Conservation (phyloP, 2,329 filamentous ascomycete genomes). For the Penicillium sp. region DNA sequence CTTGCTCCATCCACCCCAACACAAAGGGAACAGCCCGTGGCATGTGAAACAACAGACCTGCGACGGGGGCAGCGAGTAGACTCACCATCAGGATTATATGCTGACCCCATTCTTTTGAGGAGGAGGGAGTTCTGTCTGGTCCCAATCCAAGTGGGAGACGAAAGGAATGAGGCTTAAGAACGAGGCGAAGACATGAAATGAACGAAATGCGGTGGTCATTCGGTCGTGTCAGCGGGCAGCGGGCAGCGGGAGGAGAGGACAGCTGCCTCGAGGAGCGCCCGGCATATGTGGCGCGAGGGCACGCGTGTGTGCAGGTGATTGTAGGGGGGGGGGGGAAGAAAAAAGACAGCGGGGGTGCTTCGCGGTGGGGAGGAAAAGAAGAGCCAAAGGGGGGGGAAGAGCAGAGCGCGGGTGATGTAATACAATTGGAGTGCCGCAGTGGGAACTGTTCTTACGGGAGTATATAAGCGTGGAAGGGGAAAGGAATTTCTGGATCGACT, state of each 20-base stretch:
- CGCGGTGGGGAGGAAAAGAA: constrained; percentile 15
- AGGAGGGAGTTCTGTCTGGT: constrained; percentile 4
- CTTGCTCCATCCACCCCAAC: constrained; percentile 1
- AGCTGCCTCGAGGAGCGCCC: constrained; percentile 36
- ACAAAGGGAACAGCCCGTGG: no score
- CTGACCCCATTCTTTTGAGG: constrained; percentile 33
- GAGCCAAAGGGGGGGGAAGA: constrained; percentile 8
- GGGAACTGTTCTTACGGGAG: no score
- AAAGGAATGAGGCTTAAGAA: constrained; percentile 23
- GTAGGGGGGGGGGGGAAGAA: constrained; percentile 2
- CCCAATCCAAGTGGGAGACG: constrained; percentile 5
- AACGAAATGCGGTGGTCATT: constrained; percentile 20
- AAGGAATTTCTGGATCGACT: constrained; percentile 11
- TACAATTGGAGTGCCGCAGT: not conserved
- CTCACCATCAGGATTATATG: constrained; percentile 41
- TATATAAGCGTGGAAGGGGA: not conserved
- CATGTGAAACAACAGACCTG: constrained; percentile 20
- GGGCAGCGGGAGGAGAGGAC: constrained; percentile 25
- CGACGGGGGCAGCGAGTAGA: constrained; percentile 25
- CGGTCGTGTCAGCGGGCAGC: constrained; percentile 31
- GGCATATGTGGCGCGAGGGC: constrained; percentile 30
- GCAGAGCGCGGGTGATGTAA: constrained; percentile 12
- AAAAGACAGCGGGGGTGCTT: constrained; percentile 13
- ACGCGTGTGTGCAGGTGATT: constrained; percentile 19
- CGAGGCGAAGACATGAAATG: constrained; percentile 23